Base-by-base conservation (phyloP, 1,284 basidiomycete genomes). In the Salmacisia buchloeana region DNA sequence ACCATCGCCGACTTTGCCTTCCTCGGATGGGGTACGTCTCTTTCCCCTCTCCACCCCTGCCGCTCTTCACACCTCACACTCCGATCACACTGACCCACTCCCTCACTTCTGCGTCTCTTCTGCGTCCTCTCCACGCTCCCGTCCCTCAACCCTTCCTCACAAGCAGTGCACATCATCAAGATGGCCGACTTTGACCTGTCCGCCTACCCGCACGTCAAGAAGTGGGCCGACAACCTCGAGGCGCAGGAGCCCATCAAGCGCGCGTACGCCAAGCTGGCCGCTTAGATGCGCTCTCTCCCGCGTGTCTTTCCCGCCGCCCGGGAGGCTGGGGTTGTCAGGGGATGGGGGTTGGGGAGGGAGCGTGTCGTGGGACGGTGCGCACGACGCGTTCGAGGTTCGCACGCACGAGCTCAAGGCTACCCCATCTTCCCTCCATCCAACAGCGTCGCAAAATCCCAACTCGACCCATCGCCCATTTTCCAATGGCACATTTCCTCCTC, bases 1-100 rank as follows among this genome's bases (percentile, higher is more conserved):
- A 75, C 74, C 13, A 68, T 76, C 29, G 75, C 75, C 27, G 75
- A 77, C 59, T 70, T 70, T 45, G 60, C 68, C 63, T 75, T 73
- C 64, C 74, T 66, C 27, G 49, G 49, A 3, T 54, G 49, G 49
- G 41, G 41, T 43, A 18, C 18, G 41, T n/a, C n/a, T n/a, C n/a
- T n/a, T n/a, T n/a, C n/a, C n/a, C n/a, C n/a, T n/a, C n/a, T n/a
- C n/a, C n/a, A n/a, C n/a, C n/a, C n/a, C n/a, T n/a, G 35, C 9
- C 35, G 15, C 7, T 9, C 35, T 7, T 38, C 15, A 38, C 35
- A 9, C 35, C n/a, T n/a, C 36, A 38, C 36, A 38, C n/a, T n/a
- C 36, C n/a, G 12, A 10, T 12, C 18, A 43, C 1, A n/a, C 18
- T 43, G 7, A 15, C 41, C 15, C 23, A 15, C 41, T n/a, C 23